Base-by-base conservation (phyloP, 352 stramenopile species). In the Pythium phragmiticola region DNA sequence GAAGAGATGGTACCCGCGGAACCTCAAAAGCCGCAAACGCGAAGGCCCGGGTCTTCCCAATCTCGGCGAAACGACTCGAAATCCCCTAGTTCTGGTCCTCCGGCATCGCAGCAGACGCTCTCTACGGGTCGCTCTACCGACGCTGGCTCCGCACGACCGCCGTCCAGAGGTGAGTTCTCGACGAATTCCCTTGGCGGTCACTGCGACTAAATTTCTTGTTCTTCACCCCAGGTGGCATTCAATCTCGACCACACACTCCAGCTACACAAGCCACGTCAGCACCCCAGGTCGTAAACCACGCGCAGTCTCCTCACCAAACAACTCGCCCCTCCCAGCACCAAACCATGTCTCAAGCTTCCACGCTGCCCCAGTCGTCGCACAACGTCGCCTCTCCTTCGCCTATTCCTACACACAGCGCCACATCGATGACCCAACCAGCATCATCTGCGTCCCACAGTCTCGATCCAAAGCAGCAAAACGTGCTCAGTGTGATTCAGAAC, bases 401-500 rank as follows among this genome's bases (percentile, higher is more conserved):
- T 68, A 17, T 13, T 21, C 52, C 42, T 36, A 45, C 28, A 42
- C 56, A 65, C 21, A 47, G 52, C 14, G 14, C 57, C 41, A 6
- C 50, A 30, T 34, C 48, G 46, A 39, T 28, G 2, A 33, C 39
- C 48, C 23, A 36, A 58, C 12, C 57, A 55, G 9, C 54, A 11
- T 36, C 34, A 58, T 14, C 57, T 51, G 9, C 54, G 12, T 36
- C 34, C 5, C 41, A 63, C 33, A 52, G 30, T 33, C 55, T 88
- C 53, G 78, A 86, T 46, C 67, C 77, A 46, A 89, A 88, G 61
- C 80, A 91, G 61, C 73, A 72, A 34, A 88, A 85, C 33, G 77
- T 89, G 57, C 73, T 89, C 47, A 84, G 62, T 53, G 80, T 88
- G 34, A 88, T 91, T 69, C 80, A 91, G 50, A 91, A 78, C 57